These are phyloP conservation scores for Collybiopsis confluens DNA, from an alignment of 768 basidiomycete genomes.

Conservation along the genomic window DNA sequence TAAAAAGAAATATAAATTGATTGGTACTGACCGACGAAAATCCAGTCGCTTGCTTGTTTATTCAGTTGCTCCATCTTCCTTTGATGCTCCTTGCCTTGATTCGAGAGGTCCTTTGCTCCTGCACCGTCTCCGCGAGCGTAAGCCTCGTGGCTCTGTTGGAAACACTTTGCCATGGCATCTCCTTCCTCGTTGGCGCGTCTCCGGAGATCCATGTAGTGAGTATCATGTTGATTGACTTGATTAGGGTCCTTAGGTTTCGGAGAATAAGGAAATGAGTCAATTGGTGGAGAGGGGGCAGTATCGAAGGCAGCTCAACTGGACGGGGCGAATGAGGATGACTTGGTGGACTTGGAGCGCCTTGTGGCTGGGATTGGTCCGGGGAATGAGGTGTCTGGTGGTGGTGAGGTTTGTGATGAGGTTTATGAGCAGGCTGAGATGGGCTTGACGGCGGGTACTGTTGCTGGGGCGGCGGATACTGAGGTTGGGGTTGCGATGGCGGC, in stretches of 20 bases:
- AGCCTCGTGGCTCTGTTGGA: slow-evolving; percentile 71
- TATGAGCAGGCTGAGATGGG: slow-evolving; percentile 5
- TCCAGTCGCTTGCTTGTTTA: slow-evolving; percentile 81
- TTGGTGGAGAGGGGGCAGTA: background rate
- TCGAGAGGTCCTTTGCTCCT: slow-evolving; percentile 75
- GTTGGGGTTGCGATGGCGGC: slow-evolving; percentile 7
- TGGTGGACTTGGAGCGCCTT: background rate
- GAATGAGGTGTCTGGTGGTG: slow-evolving; percentile 9
- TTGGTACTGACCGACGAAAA: slow-evolving; percentile 61
- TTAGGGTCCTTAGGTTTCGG: slow-evolving; percentile 41
- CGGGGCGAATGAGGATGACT: slow-evolving; percentile 3
- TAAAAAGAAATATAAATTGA: slow-evolving; percentile 1
- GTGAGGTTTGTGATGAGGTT: slow-evolving; percentile 9
- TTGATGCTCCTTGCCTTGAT: slow-evolving; percentile 77
- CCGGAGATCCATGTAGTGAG: slow-evolving; percentile 66
- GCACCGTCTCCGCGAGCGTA: slow-evolving; percentile 73
- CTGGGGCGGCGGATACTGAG: slow-evolving; percentile 4
- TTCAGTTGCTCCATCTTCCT: slow-evolving; percentile 76
- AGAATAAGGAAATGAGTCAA: background rate
- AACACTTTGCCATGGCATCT: slow-evolving; percentile 69
- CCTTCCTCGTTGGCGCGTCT: slow-evolving; percentile 76
- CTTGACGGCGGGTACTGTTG: background rate
- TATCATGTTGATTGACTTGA: slow-evolving; percentile 63
- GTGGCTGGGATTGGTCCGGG: slow-evolving; percentile 7
- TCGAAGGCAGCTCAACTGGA: slow-evolving; percentile 2